These are phyloP conservation scores for Boletus coccyginus DNA, from an alignment of 768 basidiomycete species.

Conservation along the genomic window DNA sequence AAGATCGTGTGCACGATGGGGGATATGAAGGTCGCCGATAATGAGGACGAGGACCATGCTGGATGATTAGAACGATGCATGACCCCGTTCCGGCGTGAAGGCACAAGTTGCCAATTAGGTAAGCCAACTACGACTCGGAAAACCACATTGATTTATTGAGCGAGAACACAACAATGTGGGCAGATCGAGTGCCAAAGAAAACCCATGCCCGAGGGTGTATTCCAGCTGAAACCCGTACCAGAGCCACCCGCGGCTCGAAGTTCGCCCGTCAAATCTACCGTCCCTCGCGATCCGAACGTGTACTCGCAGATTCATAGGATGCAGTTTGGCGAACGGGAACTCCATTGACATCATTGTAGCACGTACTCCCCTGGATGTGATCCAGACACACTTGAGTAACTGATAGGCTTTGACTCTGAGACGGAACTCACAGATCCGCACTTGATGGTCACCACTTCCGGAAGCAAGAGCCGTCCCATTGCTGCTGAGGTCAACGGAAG, in stretches of 20 bases:
- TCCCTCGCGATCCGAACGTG: slow-evolving; percentile 9
- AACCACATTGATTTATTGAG: neutral
- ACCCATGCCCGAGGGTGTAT: neutral
- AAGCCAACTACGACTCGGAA: slow-evolving; percentile 12
- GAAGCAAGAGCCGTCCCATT: slow-evolving; percentile 34
- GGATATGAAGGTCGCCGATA: slow-evolving; percentile 97
- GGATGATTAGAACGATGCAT: slow-evolving; percentile 6
- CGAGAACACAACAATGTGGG: neutral
- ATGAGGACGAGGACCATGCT: slow-evolving; percentile 83
- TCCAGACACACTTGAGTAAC: slow-evolving; percentile 6
- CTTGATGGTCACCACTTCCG: slow-evolving; percentile 36
- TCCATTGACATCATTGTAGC: slow-evolving; percentile 20
- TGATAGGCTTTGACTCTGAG: slow-evolving; percentile 11
- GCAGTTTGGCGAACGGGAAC: neutral
- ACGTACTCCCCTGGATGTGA: slow-evolving; percentile 26
- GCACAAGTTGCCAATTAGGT: slow-evolving; percentile 17
- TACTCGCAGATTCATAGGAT: neutral
- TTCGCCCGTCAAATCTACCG: slow-evolving; percentile 1
- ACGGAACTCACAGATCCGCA: slow-evolving; percentile 35
- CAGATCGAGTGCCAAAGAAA: neutral
- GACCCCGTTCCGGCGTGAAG: neutral
- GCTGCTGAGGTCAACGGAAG: slow-evolving; percentile 37
- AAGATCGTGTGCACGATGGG: slow-evolving; percentile 84
- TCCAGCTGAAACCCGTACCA: neutral
- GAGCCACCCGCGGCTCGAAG: slow-evolving; percentile 2